A percentile compares a stretch with the other conserved stretches of the same genome.
Evolutionary conservation across 2,329 filamentous ascomycete genomes (phyloP).

Genomic region (Botrytis galanthina): DNA sequence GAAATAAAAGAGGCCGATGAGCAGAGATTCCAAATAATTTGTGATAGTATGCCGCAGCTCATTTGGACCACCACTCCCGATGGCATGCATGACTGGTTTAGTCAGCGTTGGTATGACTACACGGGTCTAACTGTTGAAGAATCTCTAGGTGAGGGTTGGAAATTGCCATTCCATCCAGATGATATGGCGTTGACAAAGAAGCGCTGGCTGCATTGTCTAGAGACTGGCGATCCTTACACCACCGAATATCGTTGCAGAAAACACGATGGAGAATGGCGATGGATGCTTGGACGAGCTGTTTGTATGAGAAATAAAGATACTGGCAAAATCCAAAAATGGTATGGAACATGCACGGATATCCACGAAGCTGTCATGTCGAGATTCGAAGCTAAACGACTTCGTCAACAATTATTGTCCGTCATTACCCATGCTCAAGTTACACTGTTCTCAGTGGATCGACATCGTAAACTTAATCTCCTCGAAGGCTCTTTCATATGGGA

Average conservation of each 20-base stretch:
- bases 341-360: slow-evolving; percentile 77
- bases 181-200: slow-evolving; percentile 57
- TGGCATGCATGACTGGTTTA: slow-evolving; percentile 70
- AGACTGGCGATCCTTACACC: slow-evolving; percentile 65
- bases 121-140: slow-evolving; percentile 64
- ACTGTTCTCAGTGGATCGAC: slow-evolving; percentile 67
- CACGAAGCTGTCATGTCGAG: slow-evolving; percentile 71
- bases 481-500: slow-evolving; percentile 65
- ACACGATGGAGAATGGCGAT: slow-evolving; percentile 68
- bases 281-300: slow-evolving; percentile 73
- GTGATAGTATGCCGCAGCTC: slow-evolving; percentile 68
- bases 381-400: slow-evolving; percentile 60
- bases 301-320: slow-evolving; percentile 64
- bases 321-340: slow-evolving; percentile 74
- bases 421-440: slow-evolving; percentile 74
- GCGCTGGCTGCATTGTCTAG: slow-evolving; percentile 61
- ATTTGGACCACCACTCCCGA: slow-evolving; percentile 72
- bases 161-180: slow-evolving; percentile 65
- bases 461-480: slow-evolving; percentile 62
- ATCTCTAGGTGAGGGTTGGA: slow-evolving; percentile 62
- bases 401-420: slow-evolving; percentile 70
- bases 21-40: slow-evolving; percentile 71
- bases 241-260: slow-evolving; percentile 69
- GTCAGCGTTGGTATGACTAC: slow-evolving; percentile 72
- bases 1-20: slow-evolving; percentile 70